Percentiles rank a stretch among this genome's conserved stretches.
phyloP scores from a whole-genome alignment of 257 asterid species.

The Nicotiana sylvestris region DNA sequence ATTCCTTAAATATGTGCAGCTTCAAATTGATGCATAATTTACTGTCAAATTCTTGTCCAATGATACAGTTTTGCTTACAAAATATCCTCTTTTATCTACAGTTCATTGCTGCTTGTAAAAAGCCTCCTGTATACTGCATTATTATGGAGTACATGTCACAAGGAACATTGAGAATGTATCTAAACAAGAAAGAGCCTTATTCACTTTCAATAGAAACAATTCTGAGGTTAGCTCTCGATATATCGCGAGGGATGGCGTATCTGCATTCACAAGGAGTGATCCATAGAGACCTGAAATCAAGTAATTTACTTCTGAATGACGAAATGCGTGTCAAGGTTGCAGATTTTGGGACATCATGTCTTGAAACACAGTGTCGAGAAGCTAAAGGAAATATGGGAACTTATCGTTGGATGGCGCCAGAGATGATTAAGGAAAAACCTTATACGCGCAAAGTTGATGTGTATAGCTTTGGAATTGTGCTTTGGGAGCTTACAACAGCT shows the following conservation, averaged over 20 bases:
- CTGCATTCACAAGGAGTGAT: constrained; percentile 85
- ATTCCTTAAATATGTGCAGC: neutral
- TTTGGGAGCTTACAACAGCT: constrained; percentile 80
- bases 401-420: constrained; percentile 97
- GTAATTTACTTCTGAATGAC: constrained; percentile 68
- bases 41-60: neutral
- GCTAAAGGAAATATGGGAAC: constrained; percentile 70
- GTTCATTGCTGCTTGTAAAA: constrained; percentile 73
- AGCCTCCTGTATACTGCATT: constrained; percentile 73
- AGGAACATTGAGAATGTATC: constrained; percentile 74
- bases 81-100: constrained; percentile 17
- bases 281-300: constrained; percentile 88
- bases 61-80: neutral
- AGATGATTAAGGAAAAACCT: constrained; percentile 67
- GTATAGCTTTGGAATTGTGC: constrained; percentile 77
- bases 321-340: constrained; percentile 85
- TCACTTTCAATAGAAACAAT: constrained; percentile 58
- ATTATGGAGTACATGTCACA: constrained; percentile 82
- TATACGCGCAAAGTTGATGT: constrained; percentile 79
- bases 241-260: constrained; percentile 78
- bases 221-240: constrained; percentile 67
- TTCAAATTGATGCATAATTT: neutral
- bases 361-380: constrained; percentile 58
- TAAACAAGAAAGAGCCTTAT: constrained; percentile 73
- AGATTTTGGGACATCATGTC: constrained; percentile 81